A percentile compares a stretch with the other conserved stretches of the same genome.
Conservation (phyloP, 306 rosid genomes). For the Cicer chorassanicum region DNA sequence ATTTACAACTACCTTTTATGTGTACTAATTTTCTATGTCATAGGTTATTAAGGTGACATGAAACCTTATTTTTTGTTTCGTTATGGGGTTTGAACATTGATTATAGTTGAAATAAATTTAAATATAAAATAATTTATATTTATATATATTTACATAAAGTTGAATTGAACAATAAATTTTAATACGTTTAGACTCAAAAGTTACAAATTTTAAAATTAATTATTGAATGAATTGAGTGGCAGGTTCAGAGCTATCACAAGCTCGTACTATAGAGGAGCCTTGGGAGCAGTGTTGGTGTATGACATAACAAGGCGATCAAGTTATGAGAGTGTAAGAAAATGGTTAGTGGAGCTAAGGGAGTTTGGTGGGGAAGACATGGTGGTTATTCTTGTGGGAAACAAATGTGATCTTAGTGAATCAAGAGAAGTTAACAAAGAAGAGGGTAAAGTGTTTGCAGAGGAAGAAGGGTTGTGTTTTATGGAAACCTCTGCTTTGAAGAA, state of each 20-base stretch:
- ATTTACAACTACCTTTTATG: not conserved
- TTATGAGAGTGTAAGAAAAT: conserved; percentile 64
- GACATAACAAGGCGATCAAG: conserved; percentile 70
- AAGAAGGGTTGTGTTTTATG: conserved; percentile 79
- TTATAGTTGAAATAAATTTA: too few species aligned
- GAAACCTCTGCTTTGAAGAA: conserved; percentile 92
- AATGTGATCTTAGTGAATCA: conserved; percentile 62
- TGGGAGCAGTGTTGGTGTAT: conserved; percentile 80
- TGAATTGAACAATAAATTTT: too few species aligned
- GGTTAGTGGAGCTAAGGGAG: conserved; percentile 80
- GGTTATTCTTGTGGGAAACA: conserved; percentile 81
- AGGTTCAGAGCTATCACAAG: conserved; percentile 96
- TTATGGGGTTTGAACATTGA: too few species aligned
- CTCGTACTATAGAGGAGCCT: conserved; percentile 89
- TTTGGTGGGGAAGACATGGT: conserved; percentile 79
- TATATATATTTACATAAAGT: too few species aligned
- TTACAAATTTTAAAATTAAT: not conserved
- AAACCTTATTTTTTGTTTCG: too few species aligned
- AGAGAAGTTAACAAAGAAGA: conserved; percentile 76
- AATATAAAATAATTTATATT: too few species aligned
- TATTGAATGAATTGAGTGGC: conserved; percentile 15
- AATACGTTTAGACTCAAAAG: too few species aligned
- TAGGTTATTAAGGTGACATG: too few species aligned
- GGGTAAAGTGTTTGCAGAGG: conserved; percentile 67
- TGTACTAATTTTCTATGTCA: too few species aligned